Conservation (phyloP, 2,329 filamentous ascomycete species). For the Sporothrix phasma region DNA sequence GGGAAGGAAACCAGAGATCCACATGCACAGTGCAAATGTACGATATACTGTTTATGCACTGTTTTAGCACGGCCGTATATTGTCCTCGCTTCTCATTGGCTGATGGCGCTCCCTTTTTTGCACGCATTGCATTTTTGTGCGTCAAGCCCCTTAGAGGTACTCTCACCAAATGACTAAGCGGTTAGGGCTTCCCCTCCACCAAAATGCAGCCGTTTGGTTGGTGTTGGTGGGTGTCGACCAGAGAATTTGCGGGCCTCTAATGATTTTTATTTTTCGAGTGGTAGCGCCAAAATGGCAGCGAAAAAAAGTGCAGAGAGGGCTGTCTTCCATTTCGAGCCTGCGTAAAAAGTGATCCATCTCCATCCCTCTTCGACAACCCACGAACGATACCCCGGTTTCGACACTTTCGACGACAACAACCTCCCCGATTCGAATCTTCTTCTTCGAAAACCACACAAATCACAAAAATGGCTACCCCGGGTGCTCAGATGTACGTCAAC, state of each 20-base stretch:
- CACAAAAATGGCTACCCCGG: slow-evolving; percentile 48
- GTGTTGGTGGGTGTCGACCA: slow-evolving; percentile 2
- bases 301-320: not conserved
- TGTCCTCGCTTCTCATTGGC: not conserved
- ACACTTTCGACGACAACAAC: not conserved
- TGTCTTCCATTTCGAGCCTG: not conserved
- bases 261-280: slow-evolving; percentile 5
- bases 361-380: slow-evolving; percentile 2
- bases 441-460: slow-evolving; percentile 2
- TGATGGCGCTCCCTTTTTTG: not conserved
- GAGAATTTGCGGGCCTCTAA: not conserved
- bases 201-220: slow-evolving; percentile 7
- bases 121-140: slow-evolving; percentile 3
- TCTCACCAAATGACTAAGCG: slow-evolving; percentile 14
- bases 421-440: not conserved
- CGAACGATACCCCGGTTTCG: not conserved
- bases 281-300: not conserved
- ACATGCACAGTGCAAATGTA: not conserved
- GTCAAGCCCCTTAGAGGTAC: not conserved
- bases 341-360: not conserved
- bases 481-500: slow-evolving; percentile 51
- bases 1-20: not conserved
- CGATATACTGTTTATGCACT: not conserved
- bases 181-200: slow-evolving; percentile 20
- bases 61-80: not conserved